Evolutionary conservation across 139 green algal species (phyloP).

Genomic region (Ettlia oleoabundans): DNA sequence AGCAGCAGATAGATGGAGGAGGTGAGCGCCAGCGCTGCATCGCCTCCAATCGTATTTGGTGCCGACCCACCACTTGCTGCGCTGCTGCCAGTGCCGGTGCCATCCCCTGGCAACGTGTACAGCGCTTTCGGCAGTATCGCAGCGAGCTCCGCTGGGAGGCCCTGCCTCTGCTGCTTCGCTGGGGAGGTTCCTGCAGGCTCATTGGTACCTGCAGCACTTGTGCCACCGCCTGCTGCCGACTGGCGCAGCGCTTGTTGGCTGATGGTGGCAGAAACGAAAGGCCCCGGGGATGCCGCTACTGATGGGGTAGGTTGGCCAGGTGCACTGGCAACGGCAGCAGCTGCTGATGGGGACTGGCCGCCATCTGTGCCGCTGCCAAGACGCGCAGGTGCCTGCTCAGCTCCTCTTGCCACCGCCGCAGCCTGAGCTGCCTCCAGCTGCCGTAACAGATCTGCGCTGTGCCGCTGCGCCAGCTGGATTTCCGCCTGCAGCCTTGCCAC

Average conservation of each 20-base stretch:
- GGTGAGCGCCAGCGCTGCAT: slow-evolving; percentile 6
- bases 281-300: background rate
- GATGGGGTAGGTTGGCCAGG: background rate
- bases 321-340: background rate
- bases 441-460: slow-evolving; percentile 17
- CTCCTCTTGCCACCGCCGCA: background rate
- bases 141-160: slow-evolving; percentile 10
- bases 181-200: background rate
- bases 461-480: slow-evolving; percentile 6
- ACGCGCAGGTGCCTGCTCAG: background rate
- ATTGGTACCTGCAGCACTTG: background rate
- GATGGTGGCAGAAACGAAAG: background rate
- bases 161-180: background rate
- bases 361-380: background rate
- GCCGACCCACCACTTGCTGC: background rate
- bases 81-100: too few relatives aligned
- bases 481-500: slow-evolving; percentile 9
- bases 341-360: background rate
- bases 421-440: background rate
- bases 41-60: too few relatives aligned
- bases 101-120: background rate
- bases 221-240: background rate
- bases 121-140: slow-evolving; percentile 29
- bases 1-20: slow-evolving; percentile 30
- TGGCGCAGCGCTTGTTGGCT: background rate